Percentiles rank a stretch among this genome's conserved stretches.
phyloP scores from a whole-genome alignment of 2,329 filamentous ascomycete species.

The Biscogniauxia marginata region DNA sequence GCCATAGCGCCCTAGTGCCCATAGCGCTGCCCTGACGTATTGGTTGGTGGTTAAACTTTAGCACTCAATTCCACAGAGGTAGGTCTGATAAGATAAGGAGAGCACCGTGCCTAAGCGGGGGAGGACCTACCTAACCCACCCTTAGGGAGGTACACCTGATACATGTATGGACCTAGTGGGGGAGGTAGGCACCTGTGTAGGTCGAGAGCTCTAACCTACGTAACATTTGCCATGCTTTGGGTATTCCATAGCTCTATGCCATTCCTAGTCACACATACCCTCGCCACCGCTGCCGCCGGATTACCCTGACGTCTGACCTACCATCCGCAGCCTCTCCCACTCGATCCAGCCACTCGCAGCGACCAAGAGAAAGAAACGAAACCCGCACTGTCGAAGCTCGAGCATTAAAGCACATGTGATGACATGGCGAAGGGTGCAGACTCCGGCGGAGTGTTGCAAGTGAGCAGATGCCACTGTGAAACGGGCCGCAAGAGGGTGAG shows the following conservation, averaged over 20 bases:
- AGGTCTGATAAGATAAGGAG: neutral
- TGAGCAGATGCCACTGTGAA: slow-evolving; percentile 22
- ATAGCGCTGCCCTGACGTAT: neutral
- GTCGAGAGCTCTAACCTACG: no score
- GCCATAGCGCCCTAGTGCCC: no score
- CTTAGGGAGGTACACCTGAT: neutral
- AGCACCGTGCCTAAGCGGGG: neutral
- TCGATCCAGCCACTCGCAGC: neutral
- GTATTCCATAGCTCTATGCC: no score
- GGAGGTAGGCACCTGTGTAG: no score
- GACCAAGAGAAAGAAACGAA: neutral
- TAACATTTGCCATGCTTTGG: no score
- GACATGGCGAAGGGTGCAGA: slow-evolving; percentile 19
- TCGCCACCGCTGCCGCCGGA: no score
- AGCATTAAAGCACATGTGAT: slow-evolving; percentile 1
- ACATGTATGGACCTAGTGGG: no score
- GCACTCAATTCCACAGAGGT: neutral
- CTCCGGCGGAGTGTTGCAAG: slow-evolving; percentile 18
- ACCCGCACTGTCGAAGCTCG: no score
- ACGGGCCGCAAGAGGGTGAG: slow-evolving; percentile 28
- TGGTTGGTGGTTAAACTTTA: neutral
- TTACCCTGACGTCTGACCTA: no score
- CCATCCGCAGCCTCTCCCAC: no score
- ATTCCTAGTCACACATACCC: no score
- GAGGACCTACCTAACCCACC: neutral